Evolutionary conservation across 2,329 filamentous ascomycete genomes (phyloP).

Genomic region (Chaetomium strumarium): DNA sequence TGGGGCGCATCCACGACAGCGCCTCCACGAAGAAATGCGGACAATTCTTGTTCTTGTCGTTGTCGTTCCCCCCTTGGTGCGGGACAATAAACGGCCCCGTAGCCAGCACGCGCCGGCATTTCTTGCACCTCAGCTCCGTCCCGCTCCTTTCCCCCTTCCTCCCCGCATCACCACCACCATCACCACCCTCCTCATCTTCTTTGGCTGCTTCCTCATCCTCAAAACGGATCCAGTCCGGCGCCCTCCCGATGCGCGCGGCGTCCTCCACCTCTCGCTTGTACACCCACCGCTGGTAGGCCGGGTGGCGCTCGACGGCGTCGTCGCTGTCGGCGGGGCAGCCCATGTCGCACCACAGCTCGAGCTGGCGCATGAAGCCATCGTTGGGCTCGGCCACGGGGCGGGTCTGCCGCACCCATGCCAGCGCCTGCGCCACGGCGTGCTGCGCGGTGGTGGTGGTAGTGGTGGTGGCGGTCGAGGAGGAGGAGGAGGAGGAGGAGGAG

Average conservation of each 20-base stretch:
- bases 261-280: slow-evolving; percentile 51
- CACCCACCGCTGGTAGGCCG: slow-evolving; percentile 70
- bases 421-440: slow-evolving; percentile 53
- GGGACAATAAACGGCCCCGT: slow-evolving; percentile 57
- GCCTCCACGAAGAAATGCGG: slow-evolving; percentile 89
- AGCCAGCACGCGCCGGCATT: slow-evolving; percentile 67
- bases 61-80: slow-evolving; percentile 40
- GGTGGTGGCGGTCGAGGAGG: too few relatives aligned
- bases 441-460: slow-evolving; percentile 33
- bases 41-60: slow-evolving; percentile 43
- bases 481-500: too few relatives aligned
- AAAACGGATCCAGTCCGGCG: slow-evolving; percentile 78
- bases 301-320: slow-evolving; percentile 54
- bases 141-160: too few relatives aligned
- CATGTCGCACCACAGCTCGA: slow-evolving; percentile 84
- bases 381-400: slow-evolving; percentile 85
- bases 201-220: slow-evolving; percentile 57
- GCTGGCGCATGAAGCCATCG: slow-evolving; percentile 81
- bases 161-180: slow-evolving; percentile 21
- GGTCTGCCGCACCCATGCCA: slow-evolving; percentile 62
- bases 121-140: slow-evolving; percentile 75
- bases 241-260: slow-evolving; percentile 64
- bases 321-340: slow-evolving; percentile 60
- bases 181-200: slow-evolving; percentile 10
- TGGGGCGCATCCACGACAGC: slow-evolving; percentile 86